Base-by-base conservation (phyloP, 1,139 yeast genomes). In the Pichia sp. region DNA sequence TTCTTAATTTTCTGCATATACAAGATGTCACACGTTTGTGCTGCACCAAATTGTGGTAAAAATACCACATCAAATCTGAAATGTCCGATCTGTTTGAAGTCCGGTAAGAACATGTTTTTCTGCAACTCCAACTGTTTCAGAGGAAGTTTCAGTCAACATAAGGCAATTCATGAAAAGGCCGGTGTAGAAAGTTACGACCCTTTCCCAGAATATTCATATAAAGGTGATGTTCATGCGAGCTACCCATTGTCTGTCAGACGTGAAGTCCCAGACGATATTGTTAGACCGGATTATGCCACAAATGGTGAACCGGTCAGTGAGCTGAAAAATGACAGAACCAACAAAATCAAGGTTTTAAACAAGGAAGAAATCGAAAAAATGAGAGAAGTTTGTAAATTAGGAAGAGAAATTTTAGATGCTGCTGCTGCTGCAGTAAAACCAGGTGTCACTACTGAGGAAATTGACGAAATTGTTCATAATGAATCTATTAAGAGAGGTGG, bases 401-500 rank as follows among this genome's bases (percentile, higher is more conserved):
- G 90, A 10, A 75, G 98, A 59, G 97, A 90, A 64, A 79, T 94
- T 29, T 68, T 90, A 52, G 98, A 94, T 62, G 69, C 73, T 8
- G 95, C 94, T 6, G 98, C 95, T 4, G 81, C 86, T 4, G 83
- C 85, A 36, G 71, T 86, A 40, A 75, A 70, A 54, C 95, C 95
- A 0, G 98, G 98, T 36, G 69, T 87, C 49, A 90, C 97, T 44
- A 92, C 99, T 37, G 98, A 94, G 59, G 95, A 85, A 62, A 69
- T 94, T 47, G 98, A 94, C 63, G 80, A 72, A 41, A 75, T 90
- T 53, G 87, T 87, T 42, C 97, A 92, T 61, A 75, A 77, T 45
- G 98, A 90, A 57, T 85, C 95, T 54, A 70, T 90, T 60, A 87
- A 86, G 64, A 76, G 97, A 64, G 81, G 84, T 55, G 88, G 92